Base-by-base conservation (phyloP, 106 monocot genomes). In the Dioscorea alata region DNA sequence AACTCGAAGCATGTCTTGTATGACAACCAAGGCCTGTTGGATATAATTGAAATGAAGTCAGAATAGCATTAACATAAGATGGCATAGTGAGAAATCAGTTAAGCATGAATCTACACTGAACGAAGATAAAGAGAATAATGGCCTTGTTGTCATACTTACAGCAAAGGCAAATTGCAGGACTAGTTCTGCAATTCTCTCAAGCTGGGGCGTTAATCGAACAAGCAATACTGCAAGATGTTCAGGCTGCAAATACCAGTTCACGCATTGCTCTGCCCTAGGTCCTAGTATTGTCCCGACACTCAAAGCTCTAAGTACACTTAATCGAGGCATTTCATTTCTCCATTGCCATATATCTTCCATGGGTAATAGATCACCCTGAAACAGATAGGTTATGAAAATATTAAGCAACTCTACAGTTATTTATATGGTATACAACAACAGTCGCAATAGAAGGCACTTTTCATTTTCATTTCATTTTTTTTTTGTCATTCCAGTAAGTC, bases 261-360 rank as follows among this genome's bases (percentile, higher is more conserved):
- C 32, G 12, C 79, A 69, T 73, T 58, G 77, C 70, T 87, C 97
- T 8, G 65, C 80, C 81, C 83, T 72, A 81, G 72, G 78, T 8
- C 97, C 97, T 66, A 99, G 60, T 54, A 93, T 59, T n/a, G 81
- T 85, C 23, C 83, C 87, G 73, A 87, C 74, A 68, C 87, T 81
- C 59, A 99, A 64, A 61, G 76, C 81, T 81, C 85, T 84, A 63
- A 93, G 67, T 66, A 87, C 85, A 73, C 90, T 92, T 19, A 92
- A 79, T 49, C 87, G 76, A 33, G 97, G 97, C 70, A 92, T 78
- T 67, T 81, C 90, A 48, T 81, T 76, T 76, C 69, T 87, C 97
- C 97, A 99, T 32, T 76, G 75, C 97, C 97, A 92, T 75, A 99
- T 83, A 54, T 80, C 89, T 90, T 99, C 97, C 33, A 90, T 90